Base-by-base conservation (phyloP, 1,284 basidiomycete species). In the Phenoliferia sp. region DNA sequence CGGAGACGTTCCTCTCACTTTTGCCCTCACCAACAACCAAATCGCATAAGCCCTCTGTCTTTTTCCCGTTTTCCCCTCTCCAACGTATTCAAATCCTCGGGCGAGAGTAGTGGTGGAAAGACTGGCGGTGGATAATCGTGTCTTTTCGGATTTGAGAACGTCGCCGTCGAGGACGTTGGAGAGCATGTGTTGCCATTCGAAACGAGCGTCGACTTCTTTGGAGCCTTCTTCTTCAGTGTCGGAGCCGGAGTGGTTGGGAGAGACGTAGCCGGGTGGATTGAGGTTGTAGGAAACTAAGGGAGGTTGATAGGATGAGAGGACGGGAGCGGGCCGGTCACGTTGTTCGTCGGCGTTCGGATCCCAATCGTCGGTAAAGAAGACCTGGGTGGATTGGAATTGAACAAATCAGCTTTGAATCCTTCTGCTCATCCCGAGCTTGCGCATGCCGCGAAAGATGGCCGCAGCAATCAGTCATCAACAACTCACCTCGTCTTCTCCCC, bases 131-230 rank as follows among this genome's bases (percentile, higher is more conserved):
- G 76, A 59, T 70, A 79, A 94, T 65, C 94, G 87, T 28, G 89
- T 90, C 80, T 92, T 95, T 81, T 97, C 94, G 2, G 90, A 89
- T 77, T 89, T 91, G 68, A 98, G 84, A 7, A 98, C 93, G 76
- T 97, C 93, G 19, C 94, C 94, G 48, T 87, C 87, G 35, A 98
- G 83, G 29, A 97, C 94, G 48, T 92, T 94, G 12, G 90, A 87
- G 50, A 97, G 85, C 88, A 96, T 90, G 48, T 89, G 89, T 79
- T 94, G 92, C 94, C 94, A 97, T 79, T 94, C 93, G 58, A 94
- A 81, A 33, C 94, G 84, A 74, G 93, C 55, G 55, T 68, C 66
- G 29, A 64, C 61, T 29, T 73, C 69, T 16, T 66, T 65, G n/a
- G 48, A 61, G 60, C 28, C 63, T 17, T 74, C 74, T 9, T 69